These are phyloP conservation scores for Globisporangium megalacanthum DNA, from an alignment of 352 stramenopile genomes.

Conservation along the genomic window DNA sequence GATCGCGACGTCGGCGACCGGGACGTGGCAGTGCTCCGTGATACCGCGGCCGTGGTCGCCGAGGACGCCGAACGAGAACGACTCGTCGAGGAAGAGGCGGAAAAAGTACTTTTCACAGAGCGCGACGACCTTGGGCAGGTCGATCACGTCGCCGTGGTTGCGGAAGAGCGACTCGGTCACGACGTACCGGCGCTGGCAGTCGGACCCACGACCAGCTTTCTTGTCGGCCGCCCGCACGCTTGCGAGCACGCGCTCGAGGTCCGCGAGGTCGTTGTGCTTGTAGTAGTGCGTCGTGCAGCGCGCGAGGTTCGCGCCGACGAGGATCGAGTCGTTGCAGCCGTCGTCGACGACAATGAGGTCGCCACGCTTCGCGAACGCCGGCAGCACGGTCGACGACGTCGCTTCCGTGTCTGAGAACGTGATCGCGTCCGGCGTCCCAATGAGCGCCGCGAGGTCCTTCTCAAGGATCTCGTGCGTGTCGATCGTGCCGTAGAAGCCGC, in stretches of 20 bases:
- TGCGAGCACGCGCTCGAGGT: conserved; percentile 93
- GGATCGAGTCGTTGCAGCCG: conserved; percentile 93
- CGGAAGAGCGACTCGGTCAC: conserved; percentile 98
- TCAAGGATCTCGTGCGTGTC: conserved; percentile 89
- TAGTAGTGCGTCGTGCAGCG: conserved; percentile 94
- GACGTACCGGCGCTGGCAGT: conserved; percentile 94
- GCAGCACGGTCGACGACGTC: conserved; percentile 92
- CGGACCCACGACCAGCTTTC: conserved; percentile 64
- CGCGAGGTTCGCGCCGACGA: conserved; percentile 90
- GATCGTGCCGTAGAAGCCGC: conserved; percentile 99
- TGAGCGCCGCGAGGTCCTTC: conserved; percentile 89
- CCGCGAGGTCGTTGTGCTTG: conserved; percentile 97
- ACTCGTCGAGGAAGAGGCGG: conserved; percentile 87
- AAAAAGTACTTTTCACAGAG: conserved; percentile 90
- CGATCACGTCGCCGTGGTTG: conserved; percentile 94
- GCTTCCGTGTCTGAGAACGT: conserved; percentile 96
- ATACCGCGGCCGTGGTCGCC: conserved; percentile 84
- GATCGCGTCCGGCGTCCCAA: conserved; percentile 92
- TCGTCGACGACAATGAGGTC: conserved; percentile 97
- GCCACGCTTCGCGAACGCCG: conserved; percentile 96
- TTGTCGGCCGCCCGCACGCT: conserved; percentile 85
- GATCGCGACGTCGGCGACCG: conserved; percentile 89
- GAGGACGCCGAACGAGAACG: conserved; percentile 93
- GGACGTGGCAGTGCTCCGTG: conserved; percentile 77
- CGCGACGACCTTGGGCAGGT: conserved; percentile 90